A percentile compares a stretch with the other conserved stretches of the same genome.
phyloP scores from a whole-genome alignment of 2,329 filamentous ascomycete genomes.

The Ceratocystis colombiana region DNA sequence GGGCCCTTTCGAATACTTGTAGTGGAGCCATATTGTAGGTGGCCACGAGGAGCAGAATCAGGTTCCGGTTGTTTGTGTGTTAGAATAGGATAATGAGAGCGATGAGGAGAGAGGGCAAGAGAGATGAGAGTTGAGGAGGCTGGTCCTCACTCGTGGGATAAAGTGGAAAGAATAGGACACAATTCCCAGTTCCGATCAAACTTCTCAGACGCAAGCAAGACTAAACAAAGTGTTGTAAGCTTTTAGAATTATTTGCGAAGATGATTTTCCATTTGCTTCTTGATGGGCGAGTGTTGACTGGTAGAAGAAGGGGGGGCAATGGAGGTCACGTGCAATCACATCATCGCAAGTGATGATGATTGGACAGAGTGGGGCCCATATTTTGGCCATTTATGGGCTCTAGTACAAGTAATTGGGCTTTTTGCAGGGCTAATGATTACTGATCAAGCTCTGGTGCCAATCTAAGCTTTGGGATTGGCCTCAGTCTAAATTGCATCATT shows the following conservation, averaged over 20 bases:
- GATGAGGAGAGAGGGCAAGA: slow-evolving; percentile 18
- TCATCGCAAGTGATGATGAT: slow-evolving; percentile 22
- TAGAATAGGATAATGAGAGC: not conserved
- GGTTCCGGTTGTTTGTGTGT: not conserved
- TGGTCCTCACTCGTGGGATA: slow-evolving; percentile 15
- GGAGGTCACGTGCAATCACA: slow-evolving; percentile 25
- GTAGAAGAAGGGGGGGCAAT: slow-evolving; percentile 14
- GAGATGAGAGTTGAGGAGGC: slow-evolving; percentile 1
- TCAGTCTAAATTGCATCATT: slow-evolving; percentile 10
- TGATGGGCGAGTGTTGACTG: not conserved
- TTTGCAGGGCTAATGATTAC: too few relatives aligned
- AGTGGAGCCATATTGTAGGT: too few relatives aligned
- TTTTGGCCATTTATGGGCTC: not conserved
- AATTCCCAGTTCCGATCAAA: slow-evolving; percentile 18
- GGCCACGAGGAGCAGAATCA: too few relatives aligned
- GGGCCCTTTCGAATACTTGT: too few relatives aligned
- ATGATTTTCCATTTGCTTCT: not conserved
- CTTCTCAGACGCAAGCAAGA: not conserved
- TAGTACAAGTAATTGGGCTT: too few relatives aligned
- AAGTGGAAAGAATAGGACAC: slow-evolving; percentile 25
- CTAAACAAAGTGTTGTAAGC: not conserved
- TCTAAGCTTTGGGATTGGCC: not conserved
- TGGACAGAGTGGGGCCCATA: slow-evolving; percentile 23
- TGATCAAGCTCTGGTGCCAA: too few relatives aligned
- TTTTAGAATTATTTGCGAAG: not conserved